phyloP scores from a whole-genome alignment of 257 asterid species.

The Petunia secreta region DNA sequence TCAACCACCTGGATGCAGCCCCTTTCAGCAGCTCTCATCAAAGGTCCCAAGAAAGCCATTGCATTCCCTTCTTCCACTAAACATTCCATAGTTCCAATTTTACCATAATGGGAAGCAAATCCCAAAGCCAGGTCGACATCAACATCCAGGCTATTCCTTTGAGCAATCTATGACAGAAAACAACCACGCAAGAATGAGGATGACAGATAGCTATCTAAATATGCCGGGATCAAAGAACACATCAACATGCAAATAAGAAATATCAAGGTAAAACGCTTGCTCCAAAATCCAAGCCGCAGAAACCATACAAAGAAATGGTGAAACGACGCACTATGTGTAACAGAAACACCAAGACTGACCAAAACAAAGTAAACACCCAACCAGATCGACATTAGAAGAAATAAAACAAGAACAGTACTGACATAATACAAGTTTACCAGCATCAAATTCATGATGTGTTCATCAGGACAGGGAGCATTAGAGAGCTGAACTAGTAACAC shows the following conservation, averaged over 20 bases:
- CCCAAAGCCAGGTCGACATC: conserved; percentile 97
- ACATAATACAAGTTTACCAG: background rate
- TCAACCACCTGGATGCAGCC: conserved; percentile 89
- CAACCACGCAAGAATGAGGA: conserved; percentile 22
- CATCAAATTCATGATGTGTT: background rate
- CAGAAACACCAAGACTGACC: conserved; percentile 6
- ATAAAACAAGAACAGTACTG: background rate
- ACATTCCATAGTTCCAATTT: conserved; percentile 94
- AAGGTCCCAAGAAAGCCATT: conserved; percentile 91
- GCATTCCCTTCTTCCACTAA: conserved; percentile 96
- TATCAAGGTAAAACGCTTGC: background rate
- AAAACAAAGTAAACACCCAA: background rate
- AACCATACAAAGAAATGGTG: conserved; percentile 24
- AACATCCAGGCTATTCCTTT: conserved; percentile 96
- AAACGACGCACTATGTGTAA: background rate
- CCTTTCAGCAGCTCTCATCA: conserved; percentile 98
- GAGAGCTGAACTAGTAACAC: background rate
- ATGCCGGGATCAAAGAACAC: background rate
- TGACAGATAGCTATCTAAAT: background rate
- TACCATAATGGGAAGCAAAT: conserved; percentile 92
- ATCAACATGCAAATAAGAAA: background rate
- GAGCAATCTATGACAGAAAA: conserved; percentile 73
- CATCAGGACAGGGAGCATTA: background rate
- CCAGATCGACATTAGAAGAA: background rate
- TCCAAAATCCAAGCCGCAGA: background rate